Evolutionary conservation across 1,284 basidiomycete species (phyloP).

Genomic region (Crepidotus sp.): DNA sequence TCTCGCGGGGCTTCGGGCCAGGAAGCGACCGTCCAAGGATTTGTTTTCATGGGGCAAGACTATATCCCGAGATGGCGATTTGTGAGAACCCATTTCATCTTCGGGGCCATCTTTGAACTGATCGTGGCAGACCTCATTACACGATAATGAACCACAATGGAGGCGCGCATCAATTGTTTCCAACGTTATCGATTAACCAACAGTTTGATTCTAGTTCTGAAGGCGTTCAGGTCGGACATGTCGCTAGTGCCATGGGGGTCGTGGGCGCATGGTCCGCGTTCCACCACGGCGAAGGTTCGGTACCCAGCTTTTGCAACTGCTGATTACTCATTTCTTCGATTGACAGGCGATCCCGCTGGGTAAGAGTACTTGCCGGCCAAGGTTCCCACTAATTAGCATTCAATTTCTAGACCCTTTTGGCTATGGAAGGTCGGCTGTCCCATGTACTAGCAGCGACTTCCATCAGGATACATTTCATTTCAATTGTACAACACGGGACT

Average conservation of each 20-base stretch:
- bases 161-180: conserved; percentile 30
- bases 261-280: conserved; percentile 59
- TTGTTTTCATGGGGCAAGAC: conserved; percentile 45
- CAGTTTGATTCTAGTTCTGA: conserved; percentile 34
- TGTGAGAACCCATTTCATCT: conserved; percentile 32
- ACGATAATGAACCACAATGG: conserved; percentile 45
- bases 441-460: no score
- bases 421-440: conserved; percentile 51
- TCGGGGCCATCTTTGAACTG: conserved; percentile 6
- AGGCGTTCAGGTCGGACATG: conserved; percentile 53
- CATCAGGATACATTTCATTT: conserved; percentile 3
- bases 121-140: conserved; percentile 36
- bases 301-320: conserved; percentile 7
- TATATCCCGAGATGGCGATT: conserved; percentile 54
- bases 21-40: conserved; percentile 45
- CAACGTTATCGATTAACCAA: neutral
- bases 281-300: conserved; percentile 46
- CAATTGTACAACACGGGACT: neutral
- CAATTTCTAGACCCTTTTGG: conserved; percentile 44
- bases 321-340: conserved; percentile 6
- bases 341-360: conserved; percentile 50
- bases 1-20: conserved; percentile 36
- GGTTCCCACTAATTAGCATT: conserved; percentile 3
- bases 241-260: conserved; percentile 54
- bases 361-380: conserved; percentile 20